phyloP scores from a whole-genome alignment of 208 protist species.

The Crithidia mellificae region DNA sequence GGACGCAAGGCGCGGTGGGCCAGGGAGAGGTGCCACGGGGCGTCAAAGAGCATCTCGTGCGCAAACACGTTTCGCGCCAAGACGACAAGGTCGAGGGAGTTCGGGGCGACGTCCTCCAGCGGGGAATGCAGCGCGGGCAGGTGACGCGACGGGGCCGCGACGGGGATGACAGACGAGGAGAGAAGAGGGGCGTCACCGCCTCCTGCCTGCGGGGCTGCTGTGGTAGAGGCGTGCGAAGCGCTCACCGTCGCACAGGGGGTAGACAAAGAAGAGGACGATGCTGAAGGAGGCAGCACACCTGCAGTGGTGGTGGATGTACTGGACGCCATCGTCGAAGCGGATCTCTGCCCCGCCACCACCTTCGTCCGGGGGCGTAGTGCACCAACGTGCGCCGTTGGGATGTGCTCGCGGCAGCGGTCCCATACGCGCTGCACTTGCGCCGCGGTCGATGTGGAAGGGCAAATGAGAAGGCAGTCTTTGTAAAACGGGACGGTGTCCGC shows the following conservation, averaged over 20 bases:
- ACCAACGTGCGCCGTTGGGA: slow-evolving; percentile 49
- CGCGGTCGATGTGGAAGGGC: slow-evolving; percentile 39
- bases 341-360: too few species aligned
- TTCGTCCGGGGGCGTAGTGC: slow-evolving; percentile 18
- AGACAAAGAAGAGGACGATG: too few species aligned
- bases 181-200: background rate
- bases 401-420: slow-evolving; percentile 47
- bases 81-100: slow-evolving; percentile 77
- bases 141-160: background rate
- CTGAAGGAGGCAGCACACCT: too few species aligned
- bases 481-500: slow-evolving; percentile 79
- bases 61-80: slow-evolving; percentile 75
- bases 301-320: too few species aligned
- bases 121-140: slow-evolving; percentile 31
- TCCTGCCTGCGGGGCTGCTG: background rate
- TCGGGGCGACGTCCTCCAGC: slow-evolving; percentile 40
- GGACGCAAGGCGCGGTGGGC: slow-evolving; percentile 66
- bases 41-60: slow-evolving; percentile 73
- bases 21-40: slow-evolving; percentile 77
- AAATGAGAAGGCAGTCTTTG: slow-evolving; percentile 64
- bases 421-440: slow-evolving; percentile 33
- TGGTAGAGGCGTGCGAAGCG: too few species aligned
- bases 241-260: too few species aligned
- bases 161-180: background rate
- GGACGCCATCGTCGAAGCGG: too few species aligned